Evolutionary conservation across 129 eudicot species (phyloP), one percentile per base, ranked within the genome.

Genomic region (Arctium minus): DNA sequence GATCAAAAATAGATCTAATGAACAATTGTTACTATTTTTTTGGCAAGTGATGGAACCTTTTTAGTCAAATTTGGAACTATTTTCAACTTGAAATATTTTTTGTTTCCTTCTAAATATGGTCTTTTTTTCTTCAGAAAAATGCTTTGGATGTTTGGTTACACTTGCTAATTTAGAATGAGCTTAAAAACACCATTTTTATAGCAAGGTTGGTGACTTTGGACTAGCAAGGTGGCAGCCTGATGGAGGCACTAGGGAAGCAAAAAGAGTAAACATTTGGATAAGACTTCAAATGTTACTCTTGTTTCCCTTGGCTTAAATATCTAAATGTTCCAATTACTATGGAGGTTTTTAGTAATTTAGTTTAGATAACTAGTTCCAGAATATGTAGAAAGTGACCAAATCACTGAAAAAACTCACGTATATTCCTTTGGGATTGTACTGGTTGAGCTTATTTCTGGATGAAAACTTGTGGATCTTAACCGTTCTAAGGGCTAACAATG

Each of bases 151-250:
- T 70, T 70, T 79, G 4, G 30, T 65, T 5, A 44, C 50, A 44
- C 8, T 5, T 60, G 7, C 8, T 60, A 3, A 60, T 60, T 17
- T 17, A 40, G 38, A 11, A 3, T 35, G 68, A 72, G 27, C 67
- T 81, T 17, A 76, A 53, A 70, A 39, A 5, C 56, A 44, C 9
- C 36, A 64, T 13, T 60, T 39, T 3, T 37, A 79, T 12, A 77
- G 38, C 78, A 80, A 94, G 97, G 98, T 94, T 76, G 98, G 98
- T 67, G 98, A 94, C 83, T 94, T 94, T 72, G 98, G 98, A 7
- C 88, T 94, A 46, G 98, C 98, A 6, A 87, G 98, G 78, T 94
- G 98, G 98, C 98, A 94, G 79, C 98, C 98, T 22, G 98, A 94
- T 73, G 97, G 97, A 78, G 98, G 90, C 76, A 90, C 85, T 10